Conservation (phyloP, 1,284 basidiomycete genomes). For the Microbotryum saponariae region DNA sequence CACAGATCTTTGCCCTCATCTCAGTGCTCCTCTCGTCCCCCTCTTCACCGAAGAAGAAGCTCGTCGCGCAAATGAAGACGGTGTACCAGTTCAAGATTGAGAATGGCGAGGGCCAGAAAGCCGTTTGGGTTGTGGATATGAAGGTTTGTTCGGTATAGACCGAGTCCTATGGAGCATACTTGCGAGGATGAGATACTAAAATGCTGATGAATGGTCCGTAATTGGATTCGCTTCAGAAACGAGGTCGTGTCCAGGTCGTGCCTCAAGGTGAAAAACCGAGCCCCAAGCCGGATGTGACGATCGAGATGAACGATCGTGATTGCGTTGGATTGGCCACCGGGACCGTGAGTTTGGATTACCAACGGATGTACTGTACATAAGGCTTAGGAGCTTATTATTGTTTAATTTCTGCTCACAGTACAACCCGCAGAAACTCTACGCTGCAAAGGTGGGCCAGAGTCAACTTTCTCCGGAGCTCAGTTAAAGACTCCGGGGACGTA, state of each 20-base stretch:
- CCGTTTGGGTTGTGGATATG: constrained; percentile 20
- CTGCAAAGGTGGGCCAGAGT: constrained; percentile 11
- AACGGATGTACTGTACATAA: not conserved
- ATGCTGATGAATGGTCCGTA: no score
- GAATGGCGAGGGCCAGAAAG: constrained; percentile 2
- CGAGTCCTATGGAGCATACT: no score
- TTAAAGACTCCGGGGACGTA: no score
- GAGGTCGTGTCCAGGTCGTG: not conserved
- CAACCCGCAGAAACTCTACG: constrained; percentile 20
- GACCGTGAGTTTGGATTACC: not conserved
- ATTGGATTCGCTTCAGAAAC: no score
- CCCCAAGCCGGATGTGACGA: constrained; percentile 17
- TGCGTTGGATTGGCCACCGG: constrained; percentile 20
- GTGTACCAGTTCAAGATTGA: constrained; percentile 18
- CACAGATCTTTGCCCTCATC: constrained; percentile 14
- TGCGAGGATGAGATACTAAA: no score
- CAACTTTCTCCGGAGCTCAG: no score
- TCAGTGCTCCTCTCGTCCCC: constrained; percentile 12
- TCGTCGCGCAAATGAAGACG: constrained; percentile 15
- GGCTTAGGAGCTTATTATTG: no score
- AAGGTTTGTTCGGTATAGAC: not conserved
- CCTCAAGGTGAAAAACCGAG: not conserved
- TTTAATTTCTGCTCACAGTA: not conserved
- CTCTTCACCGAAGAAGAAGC: constrained; percentile 8
- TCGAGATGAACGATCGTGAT: constrained; percentile 15